Conservation (phyloP, 164 flowering plant species). For the Buxus sempervirens region DNA sequence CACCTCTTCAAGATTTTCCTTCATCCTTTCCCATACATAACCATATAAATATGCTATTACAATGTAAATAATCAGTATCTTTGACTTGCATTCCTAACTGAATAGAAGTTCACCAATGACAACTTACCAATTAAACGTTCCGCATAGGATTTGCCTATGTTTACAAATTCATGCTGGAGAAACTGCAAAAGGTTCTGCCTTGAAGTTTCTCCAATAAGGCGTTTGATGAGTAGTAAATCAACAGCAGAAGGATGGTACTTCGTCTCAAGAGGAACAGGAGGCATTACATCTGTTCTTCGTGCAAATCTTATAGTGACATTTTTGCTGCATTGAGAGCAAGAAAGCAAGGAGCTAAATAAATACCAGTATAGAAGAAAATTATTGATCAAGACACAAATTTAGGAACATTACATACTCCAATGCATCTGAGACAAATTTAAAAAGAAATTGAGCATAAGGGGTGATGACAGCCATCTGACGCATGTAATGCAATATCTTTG, state of each 20-base stretch:
- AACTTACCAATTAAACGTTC: slow-evolving; percentile 80
- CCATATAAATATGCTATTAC: background rate
- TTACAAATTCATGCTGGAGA: slow-evolving; percentile 97
- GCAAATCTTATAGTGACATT: slow-evolving; percentile 80
- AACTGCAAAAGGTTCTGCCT: slow-evolving; percentile 83
- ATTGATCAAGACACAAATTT: background rate
- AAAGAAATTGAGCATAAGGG: slow-evolving; percentile 92
- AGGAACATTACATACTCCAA: slow-evolving; percentile 61
- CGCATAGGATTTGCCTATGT: slow-evolving; percentile 78
- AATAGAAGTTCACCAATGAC: background rate
- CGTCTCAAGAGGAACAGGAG: slow-evolving; percentile 91
- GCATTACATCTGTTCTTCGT: slow-evolving; percentile 94
- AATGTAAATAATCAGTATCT: background rate
- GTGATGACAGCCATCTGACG: slow-evolving; percentile 99
- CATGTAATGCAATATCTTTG: slow-evolving; percentile 96
- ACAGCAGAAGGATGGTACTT: slow-evolving; percentile 98
- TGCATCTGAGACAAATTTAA: slow-evolving; percentile 69
- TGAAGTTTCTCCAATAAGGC: slow-evolving; percentile 84
- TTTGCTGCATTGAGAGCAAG: slow-evolving; percentile 52
- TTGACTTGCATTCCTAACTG: background rate
- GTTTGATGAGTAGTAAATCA: slow-evolving; percentile 86
- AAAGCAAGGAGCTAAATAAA: background rate
- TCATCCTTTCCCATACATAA: background rate
- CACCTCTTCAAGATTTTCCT: background rate
- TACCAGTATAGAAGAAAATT: background rate